These are phyloP conservation scores for Aspergillus flavus DNA, from an alignment of 2,329 filamentous ascomycete genomes.

Conservation along the genomic window DNA sequence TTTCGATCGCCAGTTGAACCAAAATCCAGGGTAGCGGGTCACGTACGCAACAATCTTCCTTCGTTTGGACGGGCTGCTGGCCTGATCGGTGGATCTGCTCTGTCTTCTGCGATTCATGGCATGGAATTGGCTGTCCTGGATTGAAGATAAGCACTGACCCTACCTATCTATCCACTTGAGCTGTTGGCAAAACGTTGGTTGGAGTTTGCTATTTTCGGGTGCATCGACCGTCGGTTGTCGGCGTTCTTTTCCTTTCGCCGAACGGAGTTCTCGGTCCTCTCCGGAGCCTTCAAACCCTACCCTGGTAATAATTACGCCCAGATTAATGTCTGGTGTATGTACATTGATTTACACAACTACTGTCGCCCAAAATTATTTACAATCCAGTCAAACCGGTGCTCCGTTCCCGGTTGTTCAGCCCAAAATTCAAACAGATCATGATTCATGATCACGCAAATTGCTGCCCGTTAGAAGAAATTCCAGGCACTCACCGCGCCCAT, in stretches of 20 bases:
- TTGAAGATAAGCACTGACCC: background rate
- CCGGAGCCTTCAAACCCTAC: background rate
- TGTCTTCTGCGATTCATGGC: slow-evolving; percentile 19
- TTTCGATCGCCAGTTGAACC: background rate
- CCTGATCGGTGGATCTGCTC: slow-evolving; percentile 14
- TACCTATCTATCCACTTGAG: background rate
- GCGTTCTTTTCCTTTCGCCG: background rate
- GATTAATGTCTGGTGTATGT: no score
- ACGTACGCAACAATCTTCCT: slow-evolving; percentile 38
- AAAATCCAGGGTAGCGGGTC: background rate
- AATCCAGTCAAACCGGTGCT: no score
- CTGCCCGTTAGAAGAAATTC: slow-evolving; percentile 8
- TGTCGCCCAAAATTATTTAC: no score
- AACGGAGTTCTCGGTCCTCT: background rate
- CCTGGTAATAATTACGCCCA: no score
- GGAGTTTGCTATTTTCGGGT: background rate
- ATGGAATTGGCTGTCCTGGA: background rate
- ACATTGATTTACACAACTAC: no score
- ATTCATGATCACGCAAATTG: background rate
- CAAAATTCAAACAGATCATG: background rate
- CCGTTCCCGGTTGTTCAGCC: no score
- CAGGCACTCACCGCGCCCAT: slow-evolving; percentile 15
- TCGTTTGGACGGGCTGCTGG: slow-evolving; percentile 20
- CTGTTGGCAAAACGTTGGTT: background rate
- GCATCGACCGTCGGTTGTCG: background rate